phyloP scores from a whole-genome alignment of 495 filamentous ascomycete genomes.

The Alectoria sarmentosa region DNA sequence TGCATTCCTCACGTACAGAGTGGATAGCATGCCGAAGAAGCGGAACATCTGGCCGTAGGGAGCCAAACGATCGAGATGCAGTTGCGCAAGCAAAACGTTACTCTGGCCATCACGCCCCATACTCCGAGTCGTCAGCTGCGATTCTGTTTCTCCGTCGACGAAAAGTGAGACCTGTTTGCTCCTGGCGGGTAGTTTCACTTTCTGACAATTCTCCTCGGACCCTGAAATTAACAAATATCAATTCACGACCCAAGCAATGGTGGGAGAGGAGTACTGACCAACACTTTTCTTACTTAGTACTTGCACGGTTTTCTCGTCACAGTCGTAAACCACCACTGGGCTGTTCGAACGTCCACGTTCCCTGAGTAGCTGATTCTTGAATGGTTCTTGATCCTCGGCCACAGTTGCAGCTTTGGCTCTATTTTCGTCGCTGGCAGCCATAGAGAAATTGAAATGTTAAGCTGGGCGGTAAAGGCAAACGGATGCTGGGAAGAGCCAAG shows the following conservation, averaged over 20 bases:
- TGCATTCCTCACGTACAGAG: constrained; percentile 5
- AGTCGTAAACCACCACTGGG: constrained; percentile 6
- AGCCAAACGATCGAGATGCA: constrained; percentile 7
- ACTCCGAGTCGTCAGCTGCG: not conserved
- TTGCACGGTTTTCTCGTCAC: not conserved
- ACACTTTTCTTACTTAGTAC: not conserved
- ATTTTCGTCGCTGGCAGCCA: not conserved
- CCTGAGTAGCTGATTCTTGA: not conserved
- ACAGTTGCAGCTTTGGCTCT: not conserved
- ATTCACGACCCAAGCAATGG: not conserved
- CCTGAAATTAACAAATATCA: not conserved
- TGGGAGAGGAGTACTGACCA: not conserved
- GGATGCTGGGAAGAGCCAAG: not conserved
- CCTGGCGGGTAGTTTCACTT: not conserved
- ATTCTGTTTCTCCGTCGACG: constrained; percentile 9
- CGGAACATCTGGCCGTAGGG: not conserved
- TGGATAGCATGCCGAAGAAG: constrained; percentile 2
- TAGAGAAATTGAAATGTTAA: not conserved
- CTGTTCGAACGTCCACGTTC: not conserved
- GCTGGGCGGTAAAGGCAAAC: not conserved
- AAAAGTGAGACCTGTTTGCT: constrained; percentile 6
- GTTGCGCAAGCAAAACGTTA: not conserved
- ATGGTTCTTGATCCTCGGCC: not conserved
- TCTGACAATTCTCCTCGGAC: not conserved
- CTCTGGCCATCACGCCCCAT: not conserved